Evolutionary conservation across 2,329 filamentous ascomycete genomes (phyloP).

Genomic region (Fusarium sp.): DNA sequence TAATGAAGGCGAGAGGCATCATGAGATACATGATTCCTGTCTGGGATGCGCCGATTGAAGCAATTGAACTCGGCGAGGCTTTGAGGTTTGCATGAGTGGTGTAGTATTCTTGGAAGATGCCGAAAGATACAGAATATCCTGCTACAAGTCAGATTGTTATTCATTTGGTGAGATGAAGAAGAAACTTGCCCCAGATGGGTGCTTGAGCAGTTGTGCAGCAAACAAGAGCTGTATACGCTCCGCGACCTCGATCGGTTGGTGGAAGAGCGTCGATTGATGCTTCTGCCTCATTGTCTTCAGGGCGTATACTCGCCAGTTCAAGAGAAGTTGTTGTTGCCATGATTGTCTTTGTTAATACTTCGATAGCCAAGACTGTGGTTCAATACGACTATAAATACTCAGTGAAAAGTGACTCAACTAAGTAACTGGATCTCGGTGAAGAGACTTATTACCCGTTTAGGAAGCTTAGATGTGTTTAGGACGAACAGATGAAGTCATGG

Average conservation of each 20-base stretch:
- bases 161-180: too few species aligned
- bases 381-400: not conserved
- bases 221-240: constrained; percentile 46
- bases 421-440: constrained; percentile 27
- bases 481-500: constrained; percentile 27
- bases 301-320: constrained; percentile 25
- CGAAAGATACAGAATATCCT: constrained; percentile 61
- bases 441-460: constrained; percentile 16
- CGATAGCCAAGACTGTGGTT: not conserved
- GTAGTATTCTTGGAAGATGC: constrained; percentile 77
- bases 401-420: not conserved
- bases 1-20: constrained; percentile 60
- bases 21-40: constrained; percentile 64
- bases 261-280: constrained; percentile 36
- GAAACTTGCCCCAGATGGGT: constrained; percentile 48
- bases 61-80: constrained; percentile 51
- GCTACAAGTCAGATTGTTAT: not conserved
- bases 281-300: constrained; percentile 1
- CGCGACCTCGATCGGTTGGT: constrained; percentile 47
- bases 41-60: constrained; percentile 43
- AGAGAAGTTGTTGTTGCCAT: constrained; percentile 28
- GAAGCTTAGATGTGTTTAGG: constrained; percentile 12
- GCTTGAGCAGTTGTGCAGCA: constrained; percentile 50
- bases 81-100: constrained; percentile 65
- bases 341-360: not conserved